Conservation (phyloP, 148 eudicot species). For the Cornus florida region DNA sequence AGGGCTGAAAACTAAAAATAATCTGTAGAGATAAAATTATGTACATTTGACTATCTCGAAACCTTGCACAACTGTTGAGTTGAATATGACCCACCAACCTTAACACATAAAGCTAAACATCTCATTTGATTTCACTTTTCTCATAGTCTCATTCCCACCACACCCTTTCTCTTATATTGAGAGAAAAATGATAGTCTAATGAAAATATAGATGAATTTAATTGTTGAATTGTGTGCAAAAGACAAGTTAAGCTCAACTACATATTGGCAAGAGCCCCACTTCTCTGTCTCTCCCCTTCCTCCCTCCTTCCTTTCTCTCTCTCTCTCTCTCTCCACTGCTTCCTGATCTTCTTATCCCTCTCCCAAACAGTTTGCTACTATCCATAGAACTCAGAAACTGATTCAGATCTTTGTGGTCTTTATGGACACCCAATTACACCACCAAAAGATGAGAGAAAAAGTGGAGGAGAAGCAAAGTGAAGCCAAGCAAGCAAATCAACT, state of each 20-base stretch:
- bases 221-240: constrained; percentile 11
- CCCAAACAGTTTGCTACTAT: not conserved
- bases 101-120: constrained; percentile 13
- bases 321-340: constrained; percentile 9
- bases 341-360: constrained; percentile 4
- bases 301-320: constrained; percentile 5
- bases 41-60: too few species aligned
- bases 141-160: constrained; percentile 19
- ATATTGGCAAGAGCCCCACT: constrained; percentile 7
- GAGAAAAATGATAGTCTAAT: not conserved
- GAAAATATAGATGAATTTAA: not conserved
- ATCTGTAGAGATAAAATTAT: too few species aligned
- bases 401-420: not conserved
- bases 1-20: too few species aligned
- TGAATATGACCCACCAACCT: not conserved
- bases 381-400: not conserved
- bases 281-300: not conserved
- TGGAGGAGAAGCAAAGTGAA: not conserved
- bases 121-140: not conserved
- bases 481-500: not conserved
- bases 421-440: constrained; percentile 30
- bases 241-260: constrained; percentile 4
- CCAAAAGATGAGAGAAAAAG: constrained; percentile 10
- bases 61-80: not conserved
- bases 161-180: not conserved